Evolutionary conservation across 257 asterid genomes (phyloP), one percentile per base, ranked within the genome.

Genomic region (Nyctanthes arbortristis): DNA sequence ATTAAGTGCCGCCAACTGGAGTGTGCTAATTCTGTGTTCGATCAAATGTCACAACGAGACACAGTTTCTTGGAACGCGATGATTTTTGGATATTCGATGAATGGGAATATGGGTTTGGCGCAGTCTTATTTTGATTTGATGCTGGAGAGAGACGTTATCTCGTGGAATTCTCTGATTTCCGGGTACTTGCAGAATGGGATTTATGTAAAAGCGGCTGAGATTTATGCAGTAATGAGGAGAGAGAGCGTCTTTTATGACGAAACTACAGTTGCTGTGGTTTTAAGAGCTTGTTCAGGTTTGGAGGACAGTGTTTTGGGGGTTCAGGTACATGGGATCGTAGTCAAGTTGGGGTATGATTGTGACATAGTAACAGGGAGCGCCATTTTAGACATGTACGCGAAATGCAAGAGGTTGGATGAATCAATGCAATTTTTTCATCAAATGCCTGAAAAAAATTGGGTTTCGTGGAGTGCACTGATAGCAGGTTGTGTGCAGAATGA

Each of bases 131-230:
- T 92, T 68, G 87, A 84, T 62, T 69, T 28, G 75, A 90, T 84
- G 89, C 90, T 90, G 30, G 82, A 80, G 75, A 86, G 84, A 75
- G 96, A 92, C 77, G 96, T 80, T 65, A 78, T 92, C 65, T 89
- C 96, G 0, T 89, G 96, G 98, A 92, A 92, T 66, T 82, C 98
- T 61, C 70, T 92, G 84, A 86, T 92, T 56, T 89, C 98, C 2
- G 96, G 94, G 65, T 81, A 92, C 73, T 62, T 85, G 81, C 92
- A 80, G 73, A 85, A 89, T 70, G 84, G 88, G 61, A 71, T 77
- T 65, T 78, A 59, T 68, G 28, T 70, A 20, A 75, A 68, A 61
- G 66, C 98, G 0, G 70, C 84, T 43, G 80, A 82, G 75, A 66
- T 84, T 45, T 92, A 86, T 66, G 14, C 77, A 36, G 71, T 35